phyloP scores from a whole-genome alignment of 139 green algal genomes.

The Nannochloris sp. region DNA sequence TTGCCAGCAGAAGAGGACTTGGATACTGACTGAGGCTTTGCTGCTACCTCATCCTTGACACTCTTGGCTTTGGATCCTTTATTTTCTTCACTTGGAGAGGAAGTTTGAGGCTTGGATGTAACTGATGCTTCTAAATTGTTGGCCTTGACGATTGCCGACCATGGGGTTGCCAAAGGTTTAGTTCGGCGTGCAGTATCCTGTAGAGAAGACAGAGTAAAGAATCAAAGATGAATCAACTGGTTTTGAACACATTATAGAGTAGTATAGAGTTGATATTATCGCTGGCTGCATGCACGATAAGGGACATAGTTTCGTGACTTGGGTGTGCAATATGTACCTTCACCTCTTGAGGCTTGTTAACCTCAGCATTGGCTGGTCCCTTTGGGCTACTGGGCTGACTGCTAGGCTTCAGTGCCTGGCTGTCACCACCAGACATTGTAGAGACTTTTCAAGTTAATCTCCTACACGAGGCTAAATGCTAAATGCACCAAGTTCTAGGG shows the following conservation, averaged over 20 bases:
- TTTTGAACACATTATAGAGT: neutral
- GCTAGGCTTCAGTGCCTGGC: too few relatives aligned
- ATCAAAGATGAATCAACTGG: neutral
- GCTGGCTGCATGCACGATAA: neutral
- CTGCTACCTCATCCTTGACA: neutral
- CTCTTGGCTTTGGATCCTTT: neutral
- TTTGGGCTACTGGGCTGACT: neutral
- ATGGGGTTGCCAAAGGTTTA: slow-evolving; percentile 13
- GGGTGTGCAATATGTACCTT: neutral
- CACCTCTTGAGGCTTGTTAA: neutral
- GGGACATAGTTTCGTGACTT: neutral
- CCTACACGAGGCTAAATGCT: too few relatives aligned
- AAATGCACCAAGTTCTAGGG: too few relatives aligned
- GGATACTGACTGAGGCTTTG: neutral
- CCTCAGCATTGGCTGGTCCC: neutral
- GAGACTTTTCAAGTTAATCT: too few relatives aligned
- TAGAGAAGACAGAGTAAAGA: too few relatives aligned
- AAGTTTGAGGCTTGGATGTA: neutral
- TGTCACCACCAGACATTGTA: too few relatives aligned
- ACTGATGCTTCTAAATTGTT: neutral
- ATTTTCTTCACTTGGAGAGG: neutral
- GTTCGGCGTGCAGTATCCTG: neutral
- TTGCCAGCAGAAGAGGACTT: neutral
- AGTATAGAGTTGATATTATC: neutral
- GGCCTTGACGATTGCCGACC: slow-evolving; percentile 20